Evolutionary conservation across 2,329 filamentous ascomycete genomes (phyloP), one percentile per base, ranked within the genome.

Genomic region (Trichoderma hamatum): DNA sequence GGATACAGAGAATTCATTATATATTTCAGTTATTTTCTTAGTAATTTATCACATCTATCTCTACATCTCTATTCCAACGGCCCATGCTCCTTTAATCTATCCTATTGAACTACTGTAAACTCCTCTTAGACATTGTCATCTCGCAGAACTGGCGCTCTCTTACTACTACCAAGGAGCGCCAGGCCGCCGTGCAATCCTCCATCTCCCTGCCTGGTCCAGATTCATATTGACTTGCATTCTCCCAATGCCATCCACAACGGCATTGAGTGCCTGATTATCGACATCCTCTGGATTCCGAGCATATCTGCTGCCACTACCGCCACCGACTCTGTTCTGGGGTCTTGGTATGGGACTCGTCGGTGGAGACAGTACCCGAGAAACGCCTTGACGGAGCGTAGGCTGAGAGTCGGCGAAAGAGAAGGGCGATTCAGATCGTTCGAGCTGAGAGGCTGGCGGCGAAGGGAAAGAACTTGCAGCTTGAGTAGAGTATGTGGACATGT

Each of bases 161-260:
- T 54, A 68, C 64, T 62, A 24, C 59, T 65, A 72, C 58, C 74
- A 75, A 75, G 63, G 65, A 64, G 67, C 69, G 2, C 71, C 67
- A 54, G 68, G 68, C 32, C 71, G 51, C 28, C 75, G 72, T 46
- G 72, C 74, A 62, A 83, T 80, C 70, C 82, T 77, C 82, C 81
- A 83, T 51, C 82, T 76, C 3, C 81, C 82, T 13, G 75, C 77
- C 16, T 78, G 74, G 58, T 83, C 79, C 72, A 76, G 73, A 34
- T 70, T 70, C 78, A 83, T 82, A 21, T 74, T 72, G 13, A 83
- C 74, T 34, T 76, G 70, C 55, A 79, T 73, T 9, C 75, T 74
- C 6, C 75, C 75, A 6, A 83, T 78, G 2, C 78, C 81, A 3
- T 81, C 76, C 6, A 83, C 59, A 0, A 82, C 74, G 16, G 77